phyloP scores from a whole-genome alignment of 2,329 filamentous ascomycete genomes.

The Botryotinia narcissicola region DNA sequence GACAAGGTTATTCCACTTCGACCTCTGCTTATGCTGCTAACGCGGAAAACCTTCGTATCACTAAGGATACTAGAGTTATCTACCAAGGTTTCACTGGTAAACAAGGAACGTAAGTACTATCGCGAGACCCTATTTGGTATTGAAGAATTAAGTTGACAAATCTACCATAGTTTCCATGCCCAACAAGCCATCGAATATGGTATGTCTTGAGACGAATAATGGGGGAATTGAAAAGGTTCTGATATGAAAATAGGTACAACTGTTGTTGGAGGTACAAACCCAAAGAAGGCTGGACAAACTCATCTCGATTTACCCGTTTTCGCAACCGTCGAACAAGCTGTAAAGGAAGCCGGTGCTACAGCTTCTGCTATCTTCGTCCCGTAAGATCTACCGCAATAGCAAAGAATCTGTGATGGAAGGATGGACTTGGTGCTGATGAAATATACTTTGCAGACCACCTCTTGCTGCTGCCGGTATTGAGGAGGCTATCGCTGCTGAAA shows the following conservation, averaged over 20 bases:
- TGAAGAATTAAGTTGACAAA: constrained; percentile 37
- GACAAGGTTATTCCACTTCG: constrained; percentile 72
- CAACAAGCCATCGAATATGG: constrained; percentile 98
- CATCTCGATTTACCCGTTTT: constrained; percentile 95
- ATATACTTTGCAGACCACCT: constrained; percentile 64
- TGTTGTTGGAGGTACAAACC: constrained; percentile 97
- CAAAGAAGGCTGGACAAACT: constrained; percentile 91
- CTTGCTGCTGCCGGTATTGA: constrained; percentile 93
- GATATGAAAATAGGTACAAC: constrained; percentile 69
- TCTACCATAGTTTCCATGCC: constrained; percentile 77
- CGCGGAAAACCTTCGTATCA: constrained; percentile 87
- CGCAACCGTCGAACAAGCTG: constrained; percentile 79
- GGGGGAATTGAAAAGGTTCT: constrained; percentile 32
- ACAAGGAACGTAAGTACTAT: constrained; percentile 79
- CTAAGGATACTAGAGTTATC: constrained; percentile 87
- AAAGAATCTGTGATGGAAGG: constrained; percentile 14
- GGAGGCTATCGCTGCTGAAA: constrained; percentile 90
- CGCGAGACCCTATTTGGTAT: background rate
- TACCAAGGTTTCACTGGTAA: constrained; percentile 98
- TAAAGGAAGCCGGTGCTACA: constrained; percentile 85
- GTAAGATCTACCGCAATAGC: constrained; percentile 46
- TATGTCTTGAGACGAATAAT: constrained; percentile 45
- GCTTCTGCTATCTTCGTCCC: constrained; percentile 96
- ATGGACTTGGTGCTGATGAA: constrained; percentile 24
- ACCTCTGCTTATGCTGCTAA: constrained; percentile 69